Percentiles rank a stretch among this genome's conserved stretches.
phyloP scores from a whole-genome alignment of 108 stramenopile species.

The Conticribra guillardii region DNA sequence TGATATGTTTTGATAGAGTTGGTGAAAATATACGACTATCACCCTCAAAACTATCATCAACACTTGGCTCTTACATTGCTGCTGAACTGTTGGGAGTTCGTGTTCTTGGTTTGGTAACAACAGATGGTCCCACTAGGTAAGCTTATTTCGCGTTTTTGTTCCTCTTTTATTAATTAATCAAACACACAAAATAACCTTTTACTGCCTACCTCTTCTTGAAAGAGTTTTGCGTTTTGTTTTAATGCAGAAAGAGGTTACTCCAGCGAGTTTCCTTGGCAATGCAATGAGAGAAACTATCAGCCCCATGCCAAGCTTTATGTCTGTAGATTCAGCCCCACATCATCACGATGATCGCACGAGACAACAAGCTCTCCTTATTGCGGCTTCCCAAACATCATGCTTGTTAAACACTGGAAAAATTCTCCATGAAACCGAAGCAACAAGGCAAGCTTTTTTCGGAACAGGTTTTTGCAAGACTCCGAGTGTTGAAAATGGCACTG shows the following conservation, averaged over 20 bases:
- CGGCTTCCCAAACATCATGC: slow-evolving; percentile 30
- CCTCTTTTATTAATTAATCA: no score
- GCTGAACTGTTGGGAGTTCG: slow-evolving; percentile 45
- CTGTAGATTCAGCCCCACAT: background rate
- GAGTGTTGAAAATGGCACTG: slow-evolving; percentile 5
- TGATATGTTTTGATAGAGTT: slow-evolving; percentile 55
- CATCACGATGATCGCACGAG: background rate
- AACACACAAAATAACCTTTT: no score
- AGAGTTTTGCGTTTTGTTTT: slow-evolving; percentile 56
- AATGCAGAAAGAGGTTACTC: slow-evolving; percentile 22
- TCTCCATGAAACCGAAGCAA: slow-evolving; percentile 48
- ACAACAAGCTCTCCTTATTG: background rate
- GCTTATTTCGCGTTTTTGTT: no score
- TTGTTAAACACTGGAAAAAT: slow-evolving; percentile 26
- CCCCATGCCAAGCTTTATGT: slow-evolving; percentile 11
- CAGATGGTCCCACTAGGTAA: slow-evolving; percentile 86
- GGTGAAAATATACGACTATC: slow-evolving; percentile 63
- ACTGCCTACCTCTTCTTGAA: no score
- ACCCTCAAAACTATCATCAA: slow-evolving; percentile 53
- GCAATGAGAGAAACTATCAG: slow-evolving; percentile 28
- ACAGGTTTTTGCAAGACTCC: slow-evolving; percentile 1
- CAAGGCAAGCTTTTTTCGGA: slow-evolving; percentile 47
- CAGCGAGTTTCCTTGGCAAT: slow-evolving; percentile 18
- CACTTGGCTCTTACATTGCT: slow-evolving; percentile 28
- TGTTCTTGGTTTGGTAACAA: slow-evolving; percentile 59